A percentile compares a stretch with the other conserved stretches of the same genome.
Conservation (phyloP, 305 asterid species). For the Stenogyne calaminthoides region DNA sequence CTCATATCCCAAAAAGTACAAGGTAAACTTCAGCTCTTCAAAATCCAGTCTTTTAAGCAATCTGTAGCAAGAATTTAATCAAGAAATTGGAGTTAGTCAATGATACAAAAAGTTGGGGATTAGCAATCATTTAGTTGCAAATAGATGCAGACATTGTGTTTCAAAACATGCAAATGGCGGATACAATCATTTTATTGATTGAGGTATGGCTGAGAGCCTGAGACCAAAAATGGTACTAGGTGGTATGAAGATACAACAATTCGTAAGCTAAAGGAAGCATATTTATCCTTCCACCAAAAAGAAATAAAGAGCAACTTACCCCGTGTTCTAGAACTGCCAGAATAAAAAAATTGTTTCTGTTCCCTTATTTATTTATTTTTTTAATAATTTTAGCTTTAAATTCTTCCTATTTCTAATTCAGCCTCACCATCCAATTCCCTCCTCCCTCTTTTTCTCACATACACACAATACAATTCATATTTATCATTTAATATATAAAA, state of each 20-base stretch:
- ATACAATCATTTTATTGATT: background rate
- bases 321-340: background rate
- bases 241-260: background rate
- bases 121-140: background rate
- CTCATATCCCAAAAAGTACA: slow-evolving; percentile 88
- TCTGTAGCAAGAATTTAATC: slow-evolving; percentile 40
- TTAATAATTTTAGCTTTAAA: background rate
- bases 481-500: background rate
- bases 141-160: background rate
- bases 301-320: background rate
- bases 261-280: background rate
- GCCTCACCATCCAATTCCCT: background rate
- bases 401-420: background rate
- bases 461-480: background rate
- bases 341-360: background rate
- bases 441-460: background rate
- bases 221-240: background rate
- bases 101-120: background rate
- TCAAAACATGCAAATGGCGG: slow-evolving; percentile 7
- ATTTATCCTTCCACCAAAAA: background rate
- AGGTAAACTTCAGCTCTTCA: slow-evolving; percentile 71
- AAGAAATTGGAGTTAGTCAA: slow-evolving; percentile 5
- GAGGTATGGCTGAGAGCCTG: background rate
- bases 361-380: background rate
- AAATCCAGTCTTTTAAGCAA: slow-evolving; percentile 90